Conservation (phyloP, 2,329 filamentous ascomycete genomes). For the Alternaria novae-zelandiae region DNA sequence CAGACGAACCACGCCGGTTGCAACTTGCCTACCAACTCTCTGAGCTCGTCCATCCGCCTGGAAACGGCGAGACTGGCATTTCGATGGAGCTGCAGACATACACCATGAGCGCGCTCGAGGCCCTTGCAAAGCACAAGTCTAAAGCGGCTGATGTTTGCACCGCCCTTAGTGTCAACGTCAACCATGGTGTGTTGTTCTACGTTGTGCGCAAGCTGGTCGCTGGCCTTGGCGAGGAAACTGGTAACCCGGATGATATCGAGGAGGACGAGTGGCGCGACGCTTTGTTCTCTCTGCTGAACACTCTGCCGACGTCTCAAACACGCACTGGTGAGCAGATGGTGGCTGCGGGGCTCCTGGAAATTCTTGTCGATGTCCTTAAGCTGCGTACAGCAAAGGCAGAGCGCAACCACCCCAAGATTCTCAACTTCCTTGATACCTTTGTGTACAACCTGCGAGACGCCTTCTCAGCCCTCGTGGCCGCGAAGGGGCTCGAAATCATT, state of each 20-base stretch:
- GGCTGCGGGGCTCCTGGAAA: slow-evolving; percentile 84
- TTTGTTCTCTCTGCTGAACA: slow-evolving; percentile 84
- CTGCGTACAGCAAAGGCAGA: slow-evolving; percentile 82
- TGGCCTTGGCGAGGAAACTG: slow-evolving; percentile 67
- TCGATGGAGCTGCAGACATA: slow-evolving; percentile 82
- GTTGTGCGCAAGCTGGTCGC: slow-evolving; percentile 88
- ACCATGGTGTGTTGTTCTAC: slow-evolving; percentile 93
- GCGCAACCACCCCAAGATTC: slow-evolving; percentile 80
- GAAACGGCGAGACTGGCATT: slow-evolving; percentile 70
- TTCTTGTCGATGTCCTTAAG: slow-evolving; percentile 86
- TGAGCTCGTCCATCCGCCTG: slow-evolving; percentile 85
- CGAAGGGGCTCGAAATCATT: slow-evolving; percentile 86
- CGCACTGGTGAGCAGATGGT: slow-evolving; percentile 84
- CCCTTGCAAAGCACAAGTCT: slow-evolving; percentile 78
- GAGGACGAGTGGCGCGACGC: slow-evolving; percentile 92
- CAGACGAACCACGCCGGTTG: slow-evolving; percentile 84
- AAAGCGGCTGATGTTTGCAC: slow-evolving; percentile 83
- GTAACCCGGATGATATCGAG: slow-evolving; percentile 63
- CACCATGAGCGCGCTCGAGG: slow-evolving; percentile 80
- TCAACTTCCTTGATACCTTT: slow-evolving; percentile 87
- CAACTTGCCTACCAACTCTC: slow-evolving; percentile 92
- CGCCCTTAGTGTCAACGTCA: slow-evolving; percentile 93
- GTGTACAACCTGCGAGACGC: slow-evolving; percentile 86
- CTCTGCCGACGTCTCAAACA: slow-evolving; percentile 73
- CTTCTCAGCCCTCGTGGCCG: slow-evolving; percentile 80